Evolutionary conservation across 805 yeast genomes (phyloP).

Genomic region (Wickerhamomyces tratensis): DNA sequence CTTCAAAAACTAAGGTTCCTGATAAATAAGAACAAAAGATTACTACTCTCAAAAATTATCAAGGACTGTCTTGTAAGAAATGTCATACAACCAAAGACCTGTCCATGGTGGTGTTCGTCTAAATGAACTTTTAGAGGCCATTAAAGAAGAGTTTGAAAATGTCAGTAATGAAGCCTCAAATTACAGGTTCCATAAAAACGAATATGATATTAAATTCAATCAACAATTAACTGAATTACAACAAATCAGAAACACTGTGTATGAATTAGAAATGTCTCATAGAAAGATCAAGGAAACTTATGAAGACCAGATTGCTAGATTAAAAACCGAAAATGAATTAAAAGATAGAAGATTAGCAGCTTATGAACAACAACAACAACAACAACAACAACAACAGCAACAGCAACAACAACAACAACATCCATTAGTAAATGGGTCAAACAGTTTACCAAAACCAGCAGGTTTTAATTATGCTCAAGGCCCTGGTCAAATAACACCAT

Average conservation of each 20-base stretch:
- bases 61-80: not conserved
- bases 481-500: slow-evolving; percentile 12
- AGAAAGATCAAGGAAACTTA: slow-evolving; percentile 91
- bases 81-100: slow-evolving; percentile 22
- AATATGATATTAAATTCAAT: slow-evolving; percentile 78
- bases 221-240: slow-evolving; percentile 93
- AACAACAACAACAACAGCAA: slow-evolving; percentile 25
- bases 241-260: slow-evolving; percentile 88
- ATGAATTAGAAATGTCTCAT: slow-evolving; percentile 90
- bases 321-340: slow-evolving; percentile 78
- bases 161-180: slow-evolving; percentile 79
- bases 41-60: too few species aligned
- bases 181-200: slow-evolving; percentile 85
- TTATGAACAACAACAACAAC: slow-evolving; percentile 33
- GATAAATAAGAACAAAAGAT: not conserved
- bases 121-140: slow-evolving; percentile 82
- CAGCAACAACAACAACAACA: slow-evolving; percentile 17
- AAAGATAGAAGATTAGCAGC: slow-evolving; percentile 51
- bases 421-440: slow-evolving; percentile 15
- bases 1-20: not conserved
- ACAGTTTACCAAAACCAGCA: slow-evolving; percentile 15
- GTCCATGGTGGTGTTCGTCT: slow-evolving; percentile 25
- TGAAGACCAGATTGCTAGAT: slow-evolving; percentile 82
- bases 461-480: slow-evolving; percentile 8
- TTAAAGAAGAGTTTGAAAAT: slow-evolving; percentile 83